phyloP scores from a whole-genome alignment of 768 basidiomycete genomes.

The Termitomyces sp. region DNA sequence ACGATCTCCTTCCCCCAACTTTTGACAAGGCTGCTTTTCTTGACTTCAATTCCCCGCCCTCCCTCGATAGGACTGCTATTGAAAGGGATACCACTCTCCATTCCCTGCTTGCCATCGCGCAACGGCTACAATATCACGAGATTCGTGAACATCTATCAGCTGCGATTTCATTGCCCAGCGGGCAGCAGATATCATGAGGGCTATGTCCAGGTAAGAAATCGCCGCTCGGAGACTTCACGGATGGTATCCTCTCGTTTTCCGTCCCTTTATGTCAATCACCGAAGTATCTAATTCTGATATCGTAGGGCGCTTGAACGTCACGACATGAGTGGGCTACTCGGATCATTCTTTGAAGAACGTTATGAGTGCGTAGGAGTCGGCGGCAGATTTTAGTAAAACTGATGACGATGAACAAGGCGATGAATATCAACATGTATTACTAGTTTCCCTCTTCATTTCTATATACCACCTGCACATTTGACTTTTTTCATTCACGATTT shows the following conservation, averaged over 20 bases:
- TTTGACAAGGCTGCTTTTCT: slow-evolving; percentile 14
- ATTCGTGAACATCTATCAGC: not conserved
- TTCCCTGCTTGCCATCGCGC: slow-evolving; percentile 13
- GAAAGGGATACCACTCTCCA: slow-evolving; percentile 12
- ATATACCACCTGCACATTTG: not conserved
- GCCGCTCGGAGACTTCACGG: not conserved
- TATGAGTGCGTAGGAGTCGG: slow-evolving; percentile 3
- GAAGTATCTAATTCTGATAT: not conserved
- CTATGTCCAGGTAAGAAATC: slow-evolving; percentile 1
- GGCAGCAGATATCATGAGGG: not conserved
- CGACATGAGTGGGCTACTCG: not conserved
- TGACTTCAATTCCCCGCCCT: slow-evolving; percentile 16
- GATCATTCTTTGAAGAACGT: not conserved
- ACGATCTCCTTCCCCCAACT: slow-evolving; percentile 16
- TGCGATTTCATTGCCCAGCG: not conserved
- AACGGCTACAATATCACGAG: slow-evolving; percentile 6
- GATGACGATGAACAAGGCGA: not conserved
- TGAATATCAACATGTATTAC: not conserved
- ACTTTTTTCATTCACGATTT: not conserved
- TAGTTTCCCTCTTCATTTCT: not conserved
- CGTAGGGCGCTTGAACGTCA: not conserved
- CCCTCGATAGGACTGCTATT: slow-evolving; percentile 10
- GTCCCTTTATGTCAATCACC: not conserved
- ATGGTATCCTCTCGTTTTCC: not conserved
- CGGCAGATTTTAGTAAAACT: not conserved